Conservation (phyloP, 495 filamentous ascomycete species). For the Neurospora sp. region DNA sequence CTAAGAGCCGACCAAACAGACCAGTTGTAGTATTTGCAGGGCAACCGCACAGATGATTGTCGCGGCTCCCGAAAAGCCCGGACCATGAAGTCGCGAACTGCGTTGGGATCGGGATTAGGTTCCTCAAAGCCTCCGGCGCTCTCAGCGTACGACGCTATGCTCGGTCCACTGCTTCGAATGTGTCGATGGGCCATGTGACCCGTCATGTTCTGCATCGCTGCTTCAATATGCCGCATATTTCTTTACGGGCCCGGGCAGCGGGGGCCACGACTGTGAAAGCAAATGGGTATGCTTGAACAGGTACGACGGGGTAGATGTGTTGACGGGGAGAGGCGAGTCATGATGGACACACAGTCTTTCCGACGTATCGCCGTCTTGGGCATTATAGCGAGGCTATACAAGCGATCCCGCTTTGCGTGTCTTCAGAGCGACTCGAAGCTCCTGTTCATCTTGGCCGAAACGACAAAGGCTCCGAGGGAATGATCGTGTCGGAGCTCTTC, state of each 20-base stretch:
- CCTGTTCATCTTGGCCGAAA: not conserved
- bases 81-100: not conserved
- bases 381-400: not conserved
- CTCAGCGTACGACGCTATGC: not conserved
- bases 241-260: not conserved
- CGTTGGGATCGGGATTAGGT: not conserved
- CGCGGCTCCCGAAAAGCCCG: not conserved
- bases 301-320: not conserved
- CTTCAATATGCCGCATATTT: not conserved
- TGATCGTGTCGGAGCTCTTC: not conserved
- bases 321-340: not conserved
- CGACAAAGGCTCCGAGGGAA: not conserved
- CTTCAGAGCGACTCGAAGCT: not conserved
- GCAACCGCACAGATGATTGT: not conserved
- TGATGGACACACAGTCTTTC: not conserved
- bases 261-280: not conserved
- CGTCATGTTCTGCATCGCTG: not conserved
- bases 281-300: not conserved
- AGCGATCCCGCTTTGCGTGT: not conserved
- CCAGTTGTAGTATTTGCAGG: not conserved
- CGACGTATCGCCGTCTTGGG: not conserved
- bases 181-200: not conserved
- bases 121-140: not conserved
- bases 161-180: not conserved
- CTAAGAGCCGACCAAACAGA: not conserved